Evolutionary conservation across 2,329 filamentous ascomycete species (phyloP).

Genomic region (Trichoderma semiorbis): DNA sequence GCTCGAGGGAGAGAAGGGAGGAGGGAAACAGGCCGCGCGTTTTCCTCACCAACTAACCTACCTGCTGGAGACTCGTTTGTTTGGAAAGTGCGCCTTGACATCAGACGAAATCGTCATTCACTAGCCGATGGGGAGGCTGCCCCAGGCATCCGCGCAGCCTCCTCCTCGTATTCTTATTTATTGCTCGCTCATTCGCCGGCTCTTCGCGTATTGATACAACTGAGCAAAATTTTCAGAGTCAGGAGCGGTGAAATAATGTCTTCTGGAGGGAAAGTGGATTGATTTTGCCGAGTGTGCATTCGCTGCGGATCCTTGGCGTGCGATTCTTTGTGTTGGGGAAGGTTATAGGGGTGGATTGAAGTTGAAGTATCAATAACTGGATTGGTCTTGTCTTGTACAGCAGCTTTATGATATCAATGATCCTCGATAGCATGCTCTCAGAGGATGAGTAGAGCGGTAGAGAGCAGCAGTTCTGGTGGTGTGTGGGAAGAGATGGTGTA

Average conservation of each 20-base stretch:
- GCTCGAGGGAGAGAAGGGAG: not conserved
- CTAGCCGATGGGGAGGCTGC: not conserved
- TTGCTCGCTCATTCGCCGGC: not conserved
- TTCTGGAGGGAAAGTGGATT: not conserved
- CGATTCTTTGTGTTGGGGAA: not conserved
- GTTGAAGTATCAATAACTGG: not conserved
- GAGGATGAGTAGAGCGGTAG: not conserved
- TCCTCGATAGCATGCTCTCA: not conserved
- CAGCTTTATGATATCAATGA: not conserved
- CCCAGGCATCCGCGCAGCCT: not conserved
- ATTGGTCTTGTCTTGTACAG: not conserved
- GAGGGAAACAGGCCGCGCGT: not conserved
- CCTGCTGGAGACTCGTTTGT: not conserved
- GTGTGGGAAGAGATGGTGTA: not conserved
- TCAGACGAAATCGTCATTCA: not conserved
- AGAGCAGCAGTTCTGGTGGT: not conserved
- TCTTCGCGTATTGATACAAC: not conserved
- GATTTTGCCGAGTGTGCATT: not conserved
- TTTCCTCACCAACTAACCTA: not conserved
- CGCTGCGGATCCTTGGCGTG: not conserved
- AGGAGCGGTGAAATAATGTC: not conserved
- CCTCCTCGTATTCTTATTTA: not conserved
- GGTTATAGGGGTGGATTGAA: not conserved
- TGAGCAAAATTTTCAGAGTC: not conserved
- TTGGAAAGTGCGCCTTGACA: not conserved